Evolutionary conservation across 805 yeast species (phyloP).

Genomic region (Nakazawaea populi): DNA sequence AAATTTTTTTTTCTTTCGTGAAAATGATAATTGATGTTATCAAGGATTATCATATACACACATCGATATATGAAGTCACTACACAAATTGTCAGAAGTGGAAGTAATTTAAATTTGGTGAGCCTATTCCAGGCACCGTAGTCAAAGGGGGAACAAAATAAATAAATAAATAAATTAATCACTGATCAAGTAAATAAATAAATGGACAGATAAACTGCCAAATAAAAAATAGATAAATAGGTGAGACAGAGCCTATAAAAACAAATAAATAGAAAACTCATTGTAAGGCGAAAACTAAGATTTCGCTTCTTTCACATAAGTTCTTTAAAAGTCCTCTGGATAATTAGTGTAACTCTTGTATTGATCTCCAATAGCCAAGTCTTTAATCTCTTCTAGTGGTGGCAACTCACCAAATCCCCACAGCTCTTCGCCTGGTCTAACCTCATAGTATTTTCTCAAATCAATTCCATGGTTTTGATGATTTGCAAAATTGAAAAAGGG

Average conservation of each 20-base stretch:
- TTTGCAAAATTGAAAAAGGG: slow-evolving; percentile 82
- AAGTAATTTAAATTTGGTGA: no score
- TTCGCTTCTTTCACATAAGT: background rate
- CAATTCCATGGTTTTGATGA: slow-evolving; percentile 81
- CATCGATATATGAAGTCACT: background rate
- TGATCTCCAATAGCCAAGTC: slow-evolving; percentile 17
- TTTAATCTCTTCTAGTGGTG: slow-evolving; percentile 45
- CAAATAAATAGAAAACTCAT: background rate
- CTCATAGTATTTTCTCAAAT: slow-evolving; percentile 53
- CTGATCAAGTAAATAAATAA: slow-evolving; percentile 8
- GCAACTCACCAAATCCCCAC: slow-evolving; percentile 43
- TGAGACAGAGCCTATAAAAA: background rate
- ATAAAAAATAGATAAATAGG: background rate
- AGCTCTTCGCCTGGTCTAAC: slow-evolving; percentile 52
- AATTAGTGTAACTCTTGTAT: slow-evolving; percentile 14
- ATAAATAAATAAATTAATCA: slow-evolving; percentile 1
- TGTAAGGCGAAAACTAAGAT: background rate
- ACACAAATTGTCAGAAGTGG: no score
- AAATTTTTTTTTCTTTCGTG: background rate
- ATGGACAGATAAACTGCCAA: slow-evolving; percentile 7
- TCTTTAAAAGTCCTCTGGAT: slow-evolving; percentile 9
- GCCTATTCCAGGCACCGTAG: no score
- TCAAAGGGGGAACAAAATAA: background rate
- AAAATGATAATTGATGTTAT: no score
- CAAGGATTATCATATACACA: background rate